Conservation (phyloP, 73 alveolate species). For the Tetrahymena malaccensis region DNA sequence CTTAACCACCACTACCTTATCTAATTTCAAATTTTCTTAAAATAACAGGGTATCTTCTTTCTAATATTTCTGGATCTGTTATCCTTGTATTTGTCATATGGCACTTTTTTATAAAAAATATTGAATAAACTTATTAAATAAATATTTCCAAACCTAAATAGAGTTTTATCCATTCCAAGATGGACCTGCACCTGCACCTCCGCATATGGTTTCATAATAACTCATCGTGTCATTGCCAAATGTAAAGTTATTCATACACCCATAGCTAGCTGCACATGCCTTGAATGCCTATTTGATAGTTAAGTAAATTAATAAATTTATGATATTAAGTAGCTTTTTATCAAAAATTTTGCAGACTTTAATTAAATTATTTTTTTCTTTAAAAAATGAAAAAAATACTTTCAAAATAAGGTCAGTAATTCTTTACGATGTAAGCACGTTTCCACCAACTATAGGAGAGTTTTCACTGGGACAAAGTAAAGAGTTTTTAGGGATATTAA, state of each 20-base stretch:
- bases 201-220: constrained; percentile 85
- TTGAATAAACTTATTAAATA: neutral
- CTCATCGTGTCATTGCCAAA: constrained; percentile 68
- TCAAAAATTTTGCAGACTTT: neutral
- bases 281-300: constrained; percentile 33
- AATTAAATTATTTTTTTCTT: neutral
- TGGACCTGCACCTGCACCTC: constrained; percentile 92
- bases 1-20: constrained; percentile 75
- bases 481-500: constrained; percentile 53
- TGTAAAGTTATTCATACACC: constrained; percentile 85
- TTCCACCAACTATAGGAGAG: constrained; percentile 89
- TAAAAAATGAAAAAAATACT: neutral
- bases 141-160: constrained; percentile 42
- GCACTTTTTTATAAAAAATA: neutral
- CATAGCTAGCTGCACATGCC: constrained; percentile 81
- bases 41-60: constrained; percentile 75
- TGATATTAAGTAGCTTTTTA: neutral
- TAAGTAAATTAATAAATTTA: neutral
- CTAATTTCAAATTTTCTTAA: constrained; percentile 57
- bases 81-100: constrained; percentile 93
- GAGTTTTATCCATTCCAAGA: constrained; percentile 72
- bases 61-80: constrained; percentile 82
- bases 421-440: constrained; percentile 75
- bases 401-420: constrained; percentile 76
- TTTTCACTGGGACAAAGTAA: constrained; percentile 58